These are phyloP conservation scores for Zoysia matrella DNA, from an alignment of 202 grass and related monocot genomes.

Conservation along the genomic window DNA sequence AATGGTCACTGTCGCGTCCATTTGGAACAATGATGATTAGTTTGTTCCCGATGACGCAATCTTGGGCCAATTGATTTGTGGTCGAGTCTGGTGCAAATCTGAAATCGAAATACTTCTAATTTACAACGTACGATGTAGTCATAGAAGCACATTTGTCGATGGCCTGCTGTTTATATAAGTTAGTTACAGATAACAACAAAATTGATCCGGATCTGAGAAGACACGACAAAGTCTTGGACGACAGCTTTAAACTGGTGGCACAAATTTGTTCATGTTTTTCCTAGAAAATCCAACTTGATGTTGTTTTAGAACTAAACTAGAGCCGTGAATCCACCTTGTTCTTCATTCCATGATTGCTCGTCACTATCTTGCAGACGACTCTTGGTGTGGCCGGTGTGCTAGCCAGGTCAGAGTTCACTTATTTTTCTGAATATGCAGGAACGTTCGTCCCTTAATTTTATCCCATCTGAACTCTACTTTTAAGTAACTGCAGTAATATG, in stretches of 20 bases:
- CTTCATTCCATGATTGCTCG: conserved; percentile 26
- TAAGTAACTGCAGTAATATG: not conserved
- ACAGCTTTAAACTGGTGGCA: conserved; percentile 4
- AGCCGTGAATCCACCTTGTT: conserved; percentile 33
- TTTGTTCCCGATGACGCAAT: conserved; percentile 7
- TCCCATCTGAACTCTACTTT: not conserved
- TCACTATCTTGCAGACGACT: conserved; percentile 21
- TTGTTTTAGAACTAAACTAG: conserved; percentile 5
- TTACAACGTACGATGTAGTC: conserved; percentile 24
- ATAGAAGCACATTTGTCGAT: conserved; percentile 42
- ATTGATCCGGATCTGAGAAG: conserved; percentile 14
- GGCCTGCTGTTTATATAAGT: not conserved
- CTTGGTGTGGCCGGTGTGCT: not conserved
- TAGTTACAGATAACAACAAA: conserved; percentile 19
- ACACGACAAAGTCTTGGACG: not conserved
- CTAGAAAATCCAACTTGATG: conserved; percentile 25
- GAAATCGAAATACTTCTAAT: conserved; percentile 15
- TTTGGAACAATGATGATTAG: conserved; percentile 49
- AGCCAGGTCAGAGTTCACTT: conserved; percentile 23
- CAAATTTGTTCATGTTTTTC: conserved; percentile 18
- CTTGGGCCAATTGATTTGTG: conserved; percentile 24
- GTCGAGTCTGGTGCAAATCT: conserved; percentile 25
- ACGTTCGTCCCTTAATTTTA: not conserved
- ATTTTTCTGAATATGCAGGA: not conserved
- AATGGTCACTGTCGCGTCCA: conserved; percentile 39